Base-by-base conservation (phyloP, 164 flowering plant species). In the Hamamelis virginiana region DNA sequence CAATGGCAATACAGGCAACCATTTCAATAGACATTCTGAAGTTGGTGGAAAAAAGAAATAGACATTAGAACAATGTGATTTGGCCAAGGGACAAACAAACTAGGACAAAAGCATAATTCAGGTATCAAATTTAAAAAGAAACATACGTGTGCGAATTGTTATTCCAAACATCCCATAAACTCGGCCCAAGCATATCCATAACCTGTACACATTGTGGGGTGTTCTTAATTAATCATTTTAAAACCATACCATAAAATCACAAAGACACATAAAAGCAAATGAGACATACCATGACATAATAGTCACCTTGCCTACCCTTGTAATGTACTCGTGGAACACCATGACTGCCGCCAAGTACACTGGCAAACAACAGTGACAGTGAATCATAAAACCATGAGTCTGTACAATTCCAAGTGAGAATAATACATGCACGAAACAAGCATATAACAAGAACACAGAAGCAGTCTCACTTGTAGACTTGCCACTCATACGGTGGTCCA, bases 101-200 rank as follows among this genome's bases (percentile, higher is more conserved):
- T 10, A 15, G 52, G 13, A 60, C 23, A 43, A 1, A 2, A 46
- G 2, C 52, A 6, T 9, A 18, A 27, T 0, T 33, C 47, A 22
- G n/a, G 0, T 3, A 70, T 23, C 10, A 23, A 21, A 25, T 43
- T 23, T 18, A 50, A 65, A 41, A 64, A 47, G 44, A 43, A 28
- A 74, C 89, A 77, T 72, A 90, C 96, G 89, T 77, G 53, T 92
- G 87, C 19, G 88, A 74, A 56, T 83, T 89, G 69, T 75, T 89
- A 77, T 88, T 92, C 97, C 98, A 95, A 46, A 92, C 96, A 84
- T 95, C 97, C 97, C 97, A 95, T 16, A 95, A 69, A 70, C 97
- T 92, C 28, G 98, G 97, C 13, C 98, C 98, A 77, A 95, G 90
- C 84, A 95, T 91, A 73, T 95, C 98, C 98, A 95, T 95, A 56